Percentiles rank a stretch among this genome's conserved stretches.
phyloP scores from a whole-genome alignment of 768 basidiomycete genomes.

The Mycena kentingensis region DNA sequence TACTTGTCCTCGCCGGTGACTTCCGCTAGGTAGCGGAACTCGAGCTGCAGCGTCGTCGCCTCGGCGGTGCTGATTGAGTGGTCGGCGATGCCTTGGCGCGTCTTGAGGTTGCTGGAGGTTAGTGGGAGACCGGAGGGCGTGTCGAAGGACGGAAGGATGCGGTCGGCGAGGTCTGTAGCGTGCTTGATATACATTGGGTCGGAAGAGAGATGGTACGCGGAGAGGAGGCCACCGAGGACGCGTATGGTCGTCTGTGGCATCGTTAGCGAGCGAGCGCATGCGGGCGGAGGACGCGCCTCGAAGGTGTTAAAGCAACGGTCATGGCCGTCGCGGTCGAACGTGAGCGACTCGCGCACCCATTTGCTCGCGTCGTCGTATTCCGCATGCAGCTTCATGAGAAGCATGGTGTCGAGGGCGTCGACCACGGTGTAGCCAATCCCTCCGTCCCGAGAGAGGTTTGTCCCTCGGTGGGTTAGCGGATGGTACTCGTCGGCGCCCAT shows the following conservation, averaged over 20 bases:
- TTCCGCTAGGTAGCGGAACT: no score
- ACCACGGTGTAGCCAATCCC: conserved; percentile 72
- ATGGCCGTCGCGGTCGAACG: conserved; percentile 61
- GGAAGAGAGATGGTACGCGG: conserved; percentile 65
- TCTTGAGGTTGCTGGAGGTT: conserved; percentile 60
- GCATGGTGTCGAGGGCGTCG: conserved; percentile 71
- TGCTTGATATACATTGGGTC: conserved; percentile 59
- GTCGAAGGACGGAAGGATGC: conserved; percentile 66
- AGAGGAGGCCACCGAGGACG: no score
- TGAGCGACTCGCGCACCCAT: conserved; percentile 58
- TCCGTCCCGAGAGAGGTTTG: conserved; percentile 59
- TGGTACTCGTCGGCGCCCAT: conserved; percentile 83
- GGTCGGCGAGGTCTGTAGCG: conserved; percentile 66
- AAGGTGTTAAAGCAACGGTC: conserved; percentile 60
- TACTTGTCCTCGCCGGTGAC: conserved; percentile 64
- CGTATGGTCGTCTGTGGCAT: conserved; percentile 67
- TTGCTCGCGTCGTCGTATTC: conserved; percentile 63
- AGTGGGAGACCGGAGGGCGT: conserved; percentile 68
- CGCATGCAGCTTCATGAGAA: conserved; percentile 63
- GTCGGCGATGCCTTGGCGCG: conserved; percentile 51
- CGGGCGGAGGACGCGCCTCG: conserved; percentile 52
- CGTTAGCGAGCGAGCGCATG: neutral
- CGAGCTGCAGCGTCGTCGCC: conserved; percentile 70
- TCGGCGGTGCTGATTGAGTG: conserved; percentile 67
- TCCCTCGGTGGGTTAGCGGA: conserved; percentile 58